phyloP scores from a whole-genome alignment of 257 asterid species.

The Lithospermum erythrorhizon region DNA sequence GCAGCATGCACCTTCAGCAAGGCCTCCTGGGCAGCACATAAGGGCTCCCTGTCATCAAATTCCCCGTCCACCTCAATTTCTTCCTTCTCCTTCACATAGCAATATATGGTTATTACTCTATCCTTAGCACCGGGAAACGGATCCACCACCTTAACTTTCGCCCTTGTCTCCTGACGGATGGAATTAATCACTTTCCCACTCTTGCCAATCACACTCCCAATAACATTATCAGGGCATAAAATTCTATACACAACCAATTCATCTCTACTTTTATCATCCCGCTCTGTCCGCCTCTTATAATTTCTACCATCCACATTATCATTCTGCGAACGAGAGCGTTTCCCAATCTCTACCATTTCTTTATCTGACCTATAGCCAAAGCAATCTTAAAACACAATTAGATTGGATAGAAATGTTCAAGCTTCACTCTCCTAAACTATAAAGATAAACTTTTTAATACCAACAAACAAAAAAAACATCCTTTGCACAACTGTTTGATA shows the following conservation, averaged over 20 bases:
- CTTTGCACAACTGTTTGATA: too few relatives aligned
- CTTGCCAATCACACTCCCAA: conserved; percentile 95
- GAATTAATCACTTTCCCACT: conserved; percentile 87
- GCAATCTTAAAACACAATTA: too few relatives aligned
- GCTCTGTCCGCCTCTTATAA: too few relatives aligned
- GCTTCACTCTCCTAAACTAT: too few relatives aligned
- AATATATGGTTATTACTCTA: conserved; percentile 64
- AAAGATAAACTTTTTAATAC: too few relatives aligned
- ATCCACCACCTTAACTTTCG: conserved; percentile 89
- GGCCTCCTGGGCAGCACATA: conserved; percentile 91
- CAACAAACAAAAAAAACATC: too few relatives aligned
- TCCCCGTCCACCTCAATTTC: conserved; percentile 66
- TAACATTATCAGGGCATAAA: conserved; percentile 61
- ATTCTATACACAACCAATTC: conserved; percentile 44
- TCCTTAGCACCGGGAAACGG: conserved; percentile 84
- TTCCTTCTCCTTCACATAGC: conserved; percentile 69
- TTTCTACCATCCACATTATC: too few relatives aligned
- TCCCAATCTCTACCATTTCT: too few relatives aligned
- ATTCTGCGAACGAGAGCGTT: too few relatives aligned
- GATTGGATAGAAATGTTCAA: too few relatives aligned
- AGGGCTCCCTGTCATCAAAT: conserved; percentile 41
- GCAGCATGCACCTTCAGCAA: conserved; percentile 71
- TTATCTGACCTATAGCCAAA: too few relatives aligned
- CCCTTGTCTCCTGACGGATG: conserved; percentile 65
- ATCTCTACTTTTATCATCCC: too few relatives aligned